Conservation (phyloP, 179 eudicot genomes). For the Pouteria campechiana region DNA sequence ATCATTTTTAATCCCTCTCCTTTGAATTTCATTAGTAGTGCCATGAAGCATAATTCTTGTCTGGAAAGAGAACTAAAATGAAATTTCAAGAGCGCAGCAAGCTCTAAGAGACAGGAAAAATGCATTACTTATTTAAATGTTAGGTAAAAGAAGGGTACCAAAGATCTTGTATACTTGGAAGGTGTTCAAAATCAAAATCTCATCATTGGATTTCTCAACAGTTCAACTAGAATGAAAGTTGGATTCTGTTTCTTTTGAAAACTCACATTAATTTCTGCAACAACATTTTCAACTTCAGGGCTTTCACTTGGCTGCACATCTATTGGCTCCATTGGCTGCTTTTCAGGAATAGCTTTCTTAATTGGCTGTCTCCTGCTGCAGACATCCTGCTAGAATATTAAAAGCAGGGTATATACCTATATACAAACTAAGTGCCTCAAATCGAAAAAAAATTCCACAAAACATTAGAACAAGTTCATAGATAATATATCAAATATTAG, state of each 20-base stretch:
- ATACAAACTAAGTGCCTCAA: background rate
- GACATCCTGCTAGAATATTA: too few relatives aligned
- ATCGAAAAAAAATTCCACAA: too few relatives aligned
- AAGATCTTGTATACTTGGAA: conserved; percentile 7
- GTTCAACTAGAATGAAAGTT: conserved; percentile 7
- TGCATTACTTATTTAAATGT: too few relatives aligned
- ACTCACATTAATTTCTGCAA: conserved; percentile 17
- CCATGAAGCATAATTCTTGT: too few relatives aligned
- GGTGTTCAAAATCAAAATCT: conserved; percentile 10
- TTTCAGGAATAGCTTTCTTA: conserved; percentile 43
- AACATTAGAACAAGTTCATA: background rate
- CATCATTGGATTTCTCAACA: conserved; percentile 16
- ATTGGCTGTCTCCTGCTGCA: conserved; percentile 39
- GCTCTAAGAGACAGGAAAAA: too few relatives aligned
- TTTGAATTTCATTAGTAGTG: too few relatives aligned
- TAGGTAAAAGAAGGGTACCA: conserved; percentile 9
- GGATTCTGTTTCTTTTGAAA: conserved; percentile 9
- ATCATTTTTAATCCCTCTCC: background rate
- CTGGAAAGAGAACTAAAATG: too few relatives aligned
- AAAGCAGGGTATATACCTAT: conserved; percentile 30
- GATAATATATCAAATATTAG: background rate
- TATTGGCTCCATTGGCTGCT: conserved; percentile 28
- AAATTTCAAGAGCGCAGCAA: too few relatives aligned
- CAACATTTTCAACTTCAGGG: conserved; percentile 23
- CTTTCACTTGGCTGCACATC: conserved; percentile 28